phyloP scores from a whole-genome alignment of 106 monocot species.

The Chionographis japonica region DNA sequence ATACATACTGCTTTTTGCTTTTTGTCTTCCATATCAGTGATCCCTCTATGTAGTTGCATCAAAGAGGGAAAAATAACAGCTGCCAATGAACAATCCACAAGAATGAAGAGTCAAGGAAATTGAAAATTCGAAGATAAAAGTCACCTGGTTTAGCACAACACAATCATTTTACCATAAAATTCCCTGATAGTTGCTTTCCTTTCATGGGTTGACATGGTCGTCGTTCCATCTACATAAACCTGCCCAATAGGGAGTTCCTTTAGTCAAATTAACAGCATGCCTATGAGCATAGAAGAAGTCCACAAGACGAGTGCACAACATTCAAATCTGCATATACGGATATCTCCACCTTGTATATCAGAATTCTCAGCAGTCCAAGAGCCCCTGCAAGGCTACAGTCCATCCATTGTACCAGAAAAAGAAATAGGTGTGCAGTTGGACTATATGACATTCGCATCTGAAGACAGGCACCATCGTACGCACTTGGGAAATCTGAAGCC shows the following conservation, averaged over 20 bases:
- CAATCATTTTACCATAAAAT: slow-evolving; percentile 61
- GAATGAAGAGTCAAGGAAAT: not conserved
- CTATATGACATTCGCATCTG: slow-evolving; percentile 74
- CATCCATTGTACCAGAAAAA: slow-evolving; percentile 81
- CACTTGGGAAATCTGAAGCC: slow-evolving; percentile 66
- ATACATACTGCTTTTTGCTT: slow-evolving; percentile 61
- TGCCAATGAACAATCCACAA: slow-evolving; percentile 15
- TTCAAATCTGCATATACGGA: not conserved
- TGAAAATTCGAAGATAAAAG: not conserved
- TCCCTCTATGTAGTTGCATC: slow-evolving; percentile 62
- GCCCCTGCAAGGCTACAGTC: slow-evolving; percentile 85
- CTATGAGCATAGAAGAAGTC: too few species aligned
- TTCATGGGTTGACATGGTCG: slow-evolving; percentile 85
- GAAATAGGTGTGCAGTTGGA: slow-evolving; percentile 57
- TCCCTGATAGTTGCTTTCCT: slow-evolving; percentile 87
- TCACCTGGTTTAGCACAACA: not conserved
- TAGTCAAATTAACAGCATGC: too few species aligned
- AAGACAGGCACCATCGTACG: slow-evolving; percentile 62
- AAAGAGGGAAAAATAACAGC: slow-evolving; percentile 69
- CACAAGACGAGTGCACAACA: not conserved
- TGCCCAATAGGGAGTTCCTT: slow-evolving; percentile 1
- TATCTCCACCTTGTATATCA: slow-evolving; percentile 43
- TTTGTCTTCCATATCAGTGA: slow-evolving; percentile 78
- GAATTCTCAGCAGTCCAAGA: slow-evolving; percentile 70
- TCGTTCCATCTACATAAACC: slow-evolving; percentile 91